These are phyloP conservation scores for Metschnikowia vanudenii DNA, from an alignment of 805 yeast genomes.

Conservation along the genomic window DNA sequence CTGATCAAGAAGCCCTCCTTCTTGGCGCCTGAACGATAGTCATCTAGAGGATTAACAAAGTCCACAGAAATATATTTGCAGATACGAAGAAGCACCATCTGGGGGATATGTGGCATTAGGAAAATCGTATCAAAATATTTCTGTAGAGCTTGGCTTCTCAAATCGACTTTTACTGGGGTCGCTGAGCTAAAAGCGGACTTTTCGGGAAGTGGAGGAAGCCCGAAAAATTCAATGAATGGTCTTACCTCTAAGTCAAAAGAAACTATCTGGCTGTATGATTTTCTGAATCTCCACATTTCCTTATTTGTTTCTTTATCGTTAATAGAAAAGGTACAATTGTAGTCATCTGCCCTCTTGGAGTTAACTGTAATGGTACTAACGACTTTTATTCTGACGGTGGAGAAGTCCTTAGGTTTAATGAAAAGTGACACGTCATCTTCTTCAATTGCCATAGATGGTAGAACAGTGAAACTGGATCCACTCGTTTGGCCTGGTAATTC, in stretches of 20 bases:
- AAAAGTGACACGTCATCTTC: slow-evolving; percentile 49
- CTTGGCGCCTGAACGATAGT: slow-evolving; percentile 49
- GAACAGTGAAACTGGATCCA: slow-evolving; percentile 18
- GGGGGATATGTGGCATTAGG: slow-evolving; percentile 57
- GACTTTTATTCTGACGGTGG: slow-evolving; percentile 48
- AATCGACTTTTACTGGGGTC: slow-evolving; percentile 64
- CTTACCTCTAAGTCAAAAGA: slow-evolving; percentile 62
- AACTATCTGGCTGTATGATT: slow-evolving; percentile 57
- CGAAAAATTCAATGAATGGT: slow-evolving; percentile 47
- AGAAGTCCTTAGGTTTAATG: slow-evolving; percentile 58
- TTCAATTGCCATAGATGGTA: slow-evolving; percentile 22
- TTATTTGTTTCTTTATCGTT: slow-evolving; percentile 58
- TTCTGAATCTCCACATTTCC: slow-evolving; percentile 74
- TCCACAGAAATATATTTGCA: slow-evolving; percentile 69
- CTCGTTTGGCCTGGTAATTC: not conserved
- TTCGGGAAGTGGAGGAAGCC: slow-evolving; percentile 67
- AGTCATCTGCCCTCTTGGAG: slow-evolving; percentile 51
- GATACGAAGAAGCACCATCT: slow-evolving; percentile 47
- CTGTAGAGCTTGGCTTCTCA: slow-evolving; percentile 53
- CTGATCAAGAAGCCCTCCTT: slow-evolving; percentile 68
- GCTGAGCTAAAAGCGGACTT: slow-evolving; percentile 53
- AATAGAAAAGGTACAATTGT: slow-evolving; percentile 59
- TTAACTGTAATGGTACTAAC: slow-evolving; percentile 45
- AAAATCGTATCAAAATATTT: slow-evolving; percentile 59
- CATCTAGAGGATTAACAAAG: slow-evolving; percentile 58